Evolutionary conservation across 2,329 filamentous ascomycete genomes (phyloP).

Genomic region (Aureobasidium leucospermi): DNA sequence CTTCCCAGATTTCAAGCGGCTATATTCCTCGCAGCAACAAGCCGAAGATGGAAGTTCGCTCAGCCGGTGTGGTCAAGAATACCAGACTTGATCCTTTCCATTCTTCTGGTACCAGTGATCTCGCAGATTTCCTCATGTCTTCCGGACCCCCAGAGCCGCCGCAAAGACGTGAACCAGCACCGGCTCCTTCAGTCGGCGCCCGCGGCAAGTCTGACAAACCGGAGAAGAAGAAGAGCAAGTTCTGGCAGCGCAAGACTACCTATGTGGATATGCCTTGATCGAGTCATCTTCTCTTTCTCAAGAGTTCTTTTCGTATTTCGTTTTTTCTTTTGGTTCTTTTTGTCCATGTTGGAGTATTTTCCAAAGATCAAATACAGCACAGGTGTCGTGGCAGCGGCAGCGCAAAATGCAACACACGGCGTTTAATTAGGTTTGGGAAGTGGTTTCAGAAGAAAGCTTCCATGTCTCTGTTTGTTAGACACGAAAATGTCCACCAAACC

Average conservation of each 20-base stretch:
- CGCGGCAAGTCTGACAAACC: constrained; percentile 8
- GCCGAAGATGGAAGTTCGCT: constrained; percentile 15
- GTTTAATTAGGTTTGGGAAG: background rate
- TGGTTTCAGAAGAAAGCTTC: background rate
- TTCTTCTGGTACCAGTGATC: constrained; percentile 29
- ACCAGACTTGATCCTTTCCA: constrained; percentile 21
- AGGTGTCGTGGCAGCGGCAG: background rate
- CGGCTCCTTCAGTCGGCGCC: background rate
- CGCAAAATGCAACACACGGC: background rate
- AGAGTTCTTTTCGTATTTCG: background rate
- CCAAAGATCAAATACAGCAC: background rate
- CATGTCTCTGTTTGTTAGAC: background rate
- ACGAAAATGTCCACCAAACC: background rate
- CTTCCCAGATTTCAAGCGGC: constrained; percentile 10
- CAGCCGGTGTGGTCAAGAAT: constrained; percentile 22
- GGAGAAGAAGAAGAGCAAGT: constrained; percentile 24
- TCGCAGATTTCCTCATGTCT: constrained; percentile 37
- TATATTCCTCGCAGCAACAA: constrained; percentile 16
- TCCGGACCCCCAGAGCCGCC: constrained; percentile 29
- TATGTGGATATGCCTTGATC: constrained; percentile 21
- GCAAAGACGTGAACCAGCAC: constrained; percentile 16
- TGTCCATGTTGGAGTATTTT: background rate
- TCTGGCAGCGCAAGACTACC: constrained; percentile 18
- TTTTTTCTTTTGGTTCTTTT: background rate
- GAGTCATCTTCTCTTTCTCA: background rate